Percentiles rank a stretch among this genome's conserved stretches.
phyloP scores from a whole-genome alignment of 1,284 basidiomycete species.

The Cryptococcus sp. region DNA sequence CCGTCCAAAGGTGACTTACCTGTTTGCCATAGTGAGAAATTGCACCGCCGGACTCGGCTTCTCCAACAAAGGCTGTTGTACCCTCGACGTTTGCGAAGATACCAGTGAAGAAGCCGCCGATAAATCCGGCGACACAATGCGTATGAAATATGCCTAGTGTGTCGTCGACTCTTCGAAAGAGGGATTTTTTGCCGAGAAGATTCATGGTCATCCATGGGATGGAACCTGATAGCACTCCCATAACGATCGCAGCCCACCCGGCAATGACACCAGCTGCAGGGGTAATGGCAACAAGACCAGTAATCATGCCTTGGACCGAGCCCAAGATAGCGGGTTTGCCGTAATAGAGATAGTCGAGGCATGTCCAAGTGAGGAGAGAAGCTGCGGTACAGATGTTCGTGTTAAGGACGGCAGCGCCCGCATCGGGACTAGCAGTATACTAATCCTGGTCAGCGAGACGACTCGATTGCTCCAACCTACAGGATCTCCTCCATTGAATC shows the following conservation, averaged over 20 bases:
- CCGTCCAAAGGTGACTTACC: too few species aligned
- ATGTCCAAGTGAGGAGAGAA: conserved; percentile 18
- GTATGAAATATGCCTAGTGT: conserved; percentile 25
- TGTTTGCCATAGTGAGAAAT: conserved; percentile 16
- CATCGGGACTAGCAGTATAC: conserved; percentile 20
- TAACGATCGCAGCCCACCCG: conserved; percentile 25
- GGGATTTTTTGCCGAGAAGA: conserved; percentile 14
- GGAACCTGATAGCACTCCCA: conserved; percentile 22
- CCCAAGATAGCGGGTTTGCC: conserved; percentile 19
- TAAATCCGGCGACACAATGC: conserved; percentile 15
- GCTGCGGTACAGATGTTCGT: conserved; percentile 25
- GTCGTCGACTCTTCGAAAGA: conserved; percentile 20
- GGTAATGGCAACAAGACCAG: conserved; percentile 21
- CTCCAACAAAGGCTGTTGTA: conserved; percentile 12
- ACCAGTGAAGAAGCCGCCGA: conserved; percentile 21
- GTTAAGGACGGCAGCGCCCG: conserved; percentile 23
- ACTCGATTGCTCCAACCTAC: too few species aligned
- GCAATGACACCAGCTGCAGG: conserved; percentile 22
- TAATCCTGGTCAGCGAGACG: neutral
- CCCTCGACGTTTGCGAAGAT: conserved; percentile 21
- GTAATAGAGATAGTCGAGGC: conserved; percentile 18
- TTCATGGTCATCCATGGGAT: conserved; percentile 28
- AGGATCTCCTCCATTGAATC: conserved; percentile 19
- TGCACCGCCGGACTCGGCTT: conserved; percentile 20
- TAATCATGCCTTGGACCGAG: conserved; percentile 21